These are phyloP conservation scores for Phoma sp. DNA, from an alignment of 2,329 filamentous ascomycete genomes.

Conservation along the genomic window DNA sequence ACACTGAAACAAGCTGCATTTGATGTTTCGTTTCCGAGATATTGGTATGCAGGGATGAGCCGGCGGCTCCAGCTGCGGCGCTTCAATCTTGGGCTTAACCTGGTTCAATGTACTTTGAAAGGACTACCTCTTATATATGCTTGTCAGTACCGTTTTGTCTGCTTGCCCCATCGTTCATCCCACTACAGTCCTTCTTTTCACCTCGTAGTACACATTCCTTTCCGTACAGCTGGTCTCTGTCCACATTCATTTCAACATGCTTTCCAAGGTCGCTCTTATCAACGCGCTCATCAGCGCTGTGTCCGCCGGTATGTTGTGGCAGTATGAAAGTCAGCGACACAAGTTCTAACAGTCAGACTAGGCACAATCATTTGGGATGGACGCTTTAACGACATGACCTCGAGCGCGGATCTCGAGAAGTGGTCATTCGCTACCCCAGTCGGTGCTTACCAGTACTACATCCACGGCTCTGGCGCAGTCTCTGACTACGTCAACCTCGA, in stretches of 20 bases:
- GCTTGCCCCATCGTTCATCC: slow-evolving; percentile 5
- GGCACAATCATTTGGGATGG: slow-evolving; percentile 69
- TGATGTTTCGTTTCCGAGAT: slow-evolving; percentile 25
- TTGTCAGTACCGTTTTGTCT: neutral
- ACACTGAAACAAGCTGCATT: slow-evolving; percentile 21
- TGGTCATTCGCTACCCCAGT: slow-evolving; percentile 73
- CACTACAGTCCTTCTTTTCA: slow-evolving; percentile 34
- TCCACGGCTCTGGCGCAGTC: slow-evolving; percentile 68
- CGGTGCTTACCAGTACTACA: slow-evolving; percentile 78
- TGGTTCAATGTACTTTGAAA: slow-evolving; percentile 15
- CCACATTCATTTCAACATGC: slow-evolving; percentile 34
- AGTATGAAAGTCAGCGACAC: fast-evolving
- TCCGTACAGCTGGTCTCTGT: slow-evolving; percentile 35
- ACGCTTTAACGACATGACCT: slow-evolving; percentile 67
- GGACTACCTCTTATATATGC: slow-evolving; percentile 15
- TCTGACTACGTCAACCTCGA: slow-evolving; percentile 70
- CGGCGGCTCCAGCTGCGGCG: slow-evolving; percentile 20
- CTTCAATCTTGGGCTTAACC: slow-evolving; percentile 17
- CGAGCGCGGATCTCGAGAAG: slow-evolving; percentile 62
- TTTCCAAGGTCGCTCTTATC: slow-evolving; percentile 40
- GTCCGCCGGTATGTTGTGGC: slow-evolving; percentile 34
- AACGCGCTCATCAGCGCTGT: slow-evolving; percentile 43
- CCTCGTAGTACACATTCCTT: slow-evolving; percentile 22
- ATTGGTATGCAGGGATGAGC: slow-evolving; percentile 25
- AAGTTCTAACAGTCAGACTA: slow-evolving; percentile 15